Evolutionary conservation across 352 stramenopile genomes (phyloP).

Genomic region (Paralagenidium karlingii): DNA sequence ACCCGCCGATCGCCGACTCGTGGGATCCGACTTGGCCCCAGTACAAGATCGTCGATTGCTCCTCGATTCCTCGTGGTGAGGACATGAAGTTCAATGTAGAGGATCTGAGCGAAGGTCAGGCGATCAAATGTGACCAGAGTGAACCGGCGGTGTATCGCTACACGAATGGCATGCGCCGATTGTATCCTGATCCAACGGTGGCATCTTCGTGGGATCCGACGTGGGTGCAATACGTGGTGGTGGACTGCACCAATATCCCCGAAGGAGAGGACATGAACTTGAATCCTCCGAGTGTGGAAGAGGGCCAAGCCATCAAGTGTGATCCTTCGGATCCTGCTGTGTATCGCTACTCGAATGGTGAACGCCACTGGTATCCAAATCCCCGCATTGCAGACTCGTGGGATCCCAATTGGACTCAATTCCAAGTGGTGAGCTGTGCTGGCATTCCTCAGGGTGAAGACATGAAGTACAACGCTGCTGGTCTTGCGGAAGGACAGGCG

Average conservation of each 20-base stretch:
- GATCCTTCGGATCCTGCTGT: too few relatives aligned
- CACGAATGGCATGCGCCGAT: constrained; percentile 8
- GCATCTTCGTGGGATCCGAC: constrained; percentile 13
- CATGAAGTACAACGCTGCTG: constrained; percentile 8
- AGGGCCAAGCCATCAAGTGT: too few relatives aligned
- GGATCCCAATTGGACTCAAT: too few relatives aligned
- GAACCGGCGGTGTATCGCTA: constrained; percentile 7
- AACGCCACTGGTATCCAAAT: too few relatives aligned
- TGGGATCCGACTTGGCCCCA: constrained; percentile 2
- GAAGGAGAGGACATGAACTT: background rate
- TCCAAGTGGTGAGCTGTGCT: too few relatives aligned
- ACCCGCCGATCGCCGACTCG: background rate
- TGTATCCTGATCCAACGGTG: constrained; percentile 11
- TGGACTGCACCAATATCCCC: background rate
- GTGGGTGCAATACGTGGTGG: constrained; percentile 1
- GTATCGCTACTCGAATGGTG: too few relatives aligned
- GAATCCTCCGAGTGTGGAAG: too few relatives aligned
- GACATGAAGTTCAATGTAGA: constrained; percentile 2
- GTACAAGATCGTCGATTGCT: background rate
- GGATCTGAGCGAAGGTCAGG: constrained; percentile 6
- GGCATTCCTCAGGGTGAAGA: constrained; percentile 5
- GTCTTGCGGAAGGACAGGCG: constrained; percentile 1
- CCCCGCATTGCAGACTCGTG: too few relatives aligned
- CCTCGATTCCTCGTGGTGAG: background rate
- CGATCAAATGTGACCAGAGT: constrained; percentile 8